Evolutionary conservation across 2,329 filamentous ascomycete species (phyloP), one percentile per base, ranked within the genome.

Genomic region (Dryadomyces quercivorus): DNA sequence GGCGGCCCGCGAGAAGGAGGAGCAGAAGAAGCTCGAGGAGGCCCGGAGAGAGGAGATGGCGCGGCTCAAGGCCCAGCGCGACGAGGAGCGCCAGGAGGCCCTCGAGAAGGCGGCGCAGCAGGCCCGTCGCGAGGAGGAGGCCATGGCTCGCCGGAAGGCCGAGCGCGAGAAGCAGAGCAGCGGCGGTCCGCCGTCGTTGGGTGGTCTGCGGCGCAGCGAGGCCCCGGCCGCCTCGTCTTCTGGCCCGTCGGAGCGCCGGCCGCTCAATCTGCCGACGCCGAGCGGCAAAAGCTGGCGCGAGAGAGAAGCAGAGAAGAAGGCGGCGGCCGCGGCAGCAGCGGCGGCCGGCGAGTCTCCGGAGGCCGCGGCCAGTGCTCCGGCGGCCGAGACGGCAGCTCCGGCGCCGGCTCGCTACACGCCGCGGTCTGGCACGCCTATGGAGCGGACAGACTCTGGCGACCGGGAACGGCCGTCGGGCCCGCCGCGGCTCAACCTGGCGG

Each of bases 101-200:
- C 66, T 78, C 58, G 81, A 85, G 71, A 80, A 77, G 69, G 78
- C 76, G 50, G 81, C 81, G 13, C 71, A 81, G 61, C 92, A 96
- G 71, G 82, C 81, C 62, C 81, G 89, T 65, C 84, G 88, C 67
- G 91, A 95, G 69, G 90, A 93, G 63, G 91, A 95, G 69, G 91
- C 89, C 16, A 82, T 91, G 70, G 86, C 85, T 61, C 82, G 86
- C 62, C 81, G 80, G 68, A 81, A 77, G 64, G 84, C 77, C 56
- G 81, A 81, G 68, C 88, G 81, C 70, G 79, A 78, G 63, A 72
- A 72, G 61, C 66, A 60, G 22, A 34, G 36, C 26, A 45, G 26
- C 10, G 40, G 31, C 61, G 26, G 26, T 31, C 26, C 26, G 26
- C 26, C 26, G 26, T 42, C 53, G 13, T 2, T 51, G 36, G 10